Percentiles rank a stretch among this genome's conserved stretches.
phyloP scores from a whole-genome alignment of 106 monocot species.

The Allium fistulosum region DNA sequence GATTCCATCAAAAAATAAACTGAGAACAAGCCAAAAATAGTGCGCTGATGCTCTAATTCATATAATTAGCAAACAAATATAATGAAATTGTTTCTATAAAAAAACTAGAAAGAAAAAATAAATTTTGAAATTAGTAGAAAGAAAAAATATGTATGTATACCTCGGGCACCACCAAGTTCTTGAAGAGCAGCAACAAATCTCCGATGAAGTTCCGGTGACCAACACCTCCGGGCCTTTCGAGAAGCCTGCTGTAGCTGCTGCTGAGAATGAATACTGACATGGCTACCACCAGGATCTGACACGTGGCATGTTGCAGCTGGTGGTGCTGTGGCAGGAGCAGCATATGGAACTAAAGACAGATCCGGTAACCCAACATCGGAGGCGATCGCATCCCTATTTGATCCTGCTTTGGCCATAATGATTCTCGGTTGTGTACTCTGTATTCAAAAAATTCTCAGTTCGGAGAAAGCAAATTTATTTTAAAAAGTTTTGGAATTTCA shows the following conservation, averaged over 20 bases:
- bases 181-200: constrained; percentile 66
- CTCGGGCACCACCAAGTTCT: constrained; percentile 86
- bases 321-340: background rate
- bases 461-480: background rate
- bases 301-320: constrained; percentile 9
- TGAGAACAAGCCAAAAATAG: no score
- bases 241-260: constrained; percentile 24
- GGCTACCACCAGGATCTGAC: background rate
- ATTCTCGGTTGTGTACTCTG: constrained; percentile 21
- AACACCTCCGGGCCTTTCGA: constrained; percentile 85
- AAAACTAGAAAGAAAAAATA: no score
- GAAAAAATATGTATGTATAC: constrained; percentile 10
- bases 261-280: constrained; percentile 2
- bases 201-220: constrained; percentile 96
- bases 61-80: no score
- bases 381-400: constrained; percentile 28
- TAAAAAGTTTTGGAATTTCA: background rate
- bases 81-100: no score
- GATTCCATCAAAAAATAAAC: no score
- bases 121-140: no score
- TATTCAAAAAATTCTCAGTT: background rate
- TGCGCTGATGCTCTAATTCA: no score
- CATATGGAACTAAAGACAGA: constrained; percentile 32
- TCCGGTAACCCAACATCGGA: constrained; percentile 16
- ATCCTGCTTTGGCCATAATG: constrained; percentile 16